Evolutionary conservation across 2,329 filamentous ascomycete genomes (phyloP).

Genomic region (Bipolaris sorokiniana): DNA sequence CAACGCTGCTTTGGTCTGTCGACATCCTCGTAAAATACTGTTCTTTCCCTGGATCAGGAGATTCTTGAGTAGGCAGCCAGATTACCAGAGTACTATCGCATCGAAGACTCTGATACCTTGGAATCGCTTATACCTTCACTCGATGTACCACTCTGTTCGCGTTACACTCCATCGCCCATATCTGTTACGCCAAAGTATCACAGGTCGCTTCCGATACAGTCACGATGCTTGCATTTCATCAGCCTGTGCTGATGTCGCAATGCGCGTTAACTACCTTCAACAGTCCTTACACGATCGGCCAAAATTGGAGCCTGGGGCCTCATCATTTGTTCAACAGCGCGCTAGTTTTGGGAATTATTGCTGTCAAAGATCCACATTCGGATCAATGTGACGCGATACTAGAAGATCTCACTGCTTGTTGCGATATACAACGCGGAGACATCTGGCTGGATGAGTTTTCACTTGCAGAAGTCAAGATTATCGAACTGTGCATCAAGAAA

Average conservation of each 20-base stretch:
- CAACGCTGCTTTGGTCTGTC: conserved; percentile 50
- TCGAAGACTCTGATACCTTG: conserved; percentile 46
- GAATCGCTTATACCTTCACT: conserved; percentile 51
- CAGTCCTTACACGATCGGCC: conserved; percentile 42
- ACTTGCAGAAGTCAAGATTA: conserved; percentile 52
- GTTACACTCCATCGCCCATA: conserved; percentile 52
- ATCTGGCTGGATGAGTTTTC: conserved; percentile 52
- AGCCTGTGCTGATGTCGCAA: conserved; percentile 51
- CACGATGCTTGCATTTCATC: conserved; percentile 52
- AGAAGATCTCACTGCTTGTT: conserved; percentile 51
- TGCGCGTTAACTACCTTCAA: conserved; percentile 44
- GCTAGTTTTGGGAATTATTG: conserved; percentile 48
- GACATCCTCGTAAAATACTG: conserved; percentile 49
- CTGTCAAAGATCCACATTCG: conserved; percentile 44
- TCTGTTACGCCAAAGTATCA: conserved; percentile 51
- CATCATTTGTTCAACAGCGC: conserved; percentile 54
- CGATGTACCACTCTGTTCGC: conserved; percentile 50
- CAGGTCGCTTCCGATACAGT: conserved; percentile 49
- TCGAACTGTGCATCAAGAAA: conserved; percentile 51
- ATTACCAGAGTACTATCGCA: conserved; percentile 46
- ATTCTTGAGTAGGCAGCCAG: conserved; percentile 43
- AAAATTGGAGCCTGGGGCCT: conserved; percentile 46
- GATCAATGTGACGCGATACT: conserved; percentile 43
- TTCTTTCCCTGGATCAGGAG: conserved; percentile 45
- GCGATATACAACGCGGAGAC: conserved; percentile 51